Evolutionary conservation across 2,329 filamentous ascomycete genomes (phyloP).

Genomic region (Tolypocladium sp.): DNA sequence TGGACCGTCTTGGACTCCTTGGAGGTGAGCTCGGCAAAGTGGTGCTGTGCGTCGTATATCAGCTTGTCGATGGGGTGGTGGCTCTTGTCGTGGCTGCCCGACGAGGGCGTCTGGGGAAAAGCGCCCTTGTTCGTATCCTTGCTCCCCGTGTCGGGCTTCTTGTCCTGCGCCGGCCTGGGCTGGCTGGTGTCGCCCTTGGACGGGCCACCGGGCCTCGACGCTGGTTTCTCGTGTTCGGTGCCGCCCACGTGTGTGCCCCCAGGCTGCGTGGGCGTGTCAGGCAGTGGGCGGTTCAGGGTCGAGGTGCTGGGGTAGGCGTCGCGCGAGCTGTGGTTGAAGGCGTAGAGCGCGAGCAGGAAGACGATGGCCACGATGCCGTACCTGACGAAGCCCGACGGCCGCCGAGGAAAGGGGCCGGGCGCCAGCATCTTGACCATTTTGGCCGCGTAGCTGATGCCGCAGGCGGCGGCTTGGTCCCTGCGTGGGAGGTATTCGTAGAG

Average conservation of each 20-base stretch:
- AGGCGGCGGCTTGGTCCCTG: not conserved
- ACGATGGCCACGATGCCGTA: constrained; percentile 28
- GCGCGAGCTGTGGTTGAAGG: constrained; percentile 12
- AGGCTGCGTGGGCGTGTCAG: not conserved
- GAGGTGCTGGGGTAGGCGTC: constrained; percentile 3
- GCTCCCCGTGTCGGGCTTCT: not conserved
- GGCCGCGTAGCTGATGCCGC: not conserved
- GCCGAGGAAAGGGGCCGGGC: constrained; percentile 4
- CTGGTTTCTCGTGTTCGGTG: not conserved
- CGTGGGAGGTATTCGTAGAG: not conserved
- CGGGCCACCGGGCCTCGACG: not conserved
- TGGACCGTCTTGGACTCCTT: constrained; percentile 39
- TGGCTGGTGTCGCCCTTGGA: not conserved
- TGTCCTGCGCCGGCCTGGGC: not conserved
- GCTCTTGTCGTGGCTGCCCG: constrained; percentile 1
- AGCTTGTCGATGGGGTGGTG: constrained; percentile 44
- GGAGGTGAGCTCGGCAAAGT: constrained; percentile 28
- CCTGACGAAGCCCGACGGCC: constrained; percentile 31
- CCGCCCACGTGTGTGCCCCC: not conserved
- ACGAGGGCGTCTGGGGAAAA: not conserved
- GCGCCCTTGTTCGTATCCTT: not conserved
- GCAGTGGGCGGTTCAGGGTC: not conserved
- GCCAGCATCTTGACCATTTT: constrained; percentile 7
- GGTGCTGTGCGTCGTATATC: constrained; percentile 33
- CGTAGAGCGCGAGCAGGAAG: constrained; percentile 22